Conservation (phyloP, 192 early-diverging fungal species). For the Chytriomyces sp. region DNA sequence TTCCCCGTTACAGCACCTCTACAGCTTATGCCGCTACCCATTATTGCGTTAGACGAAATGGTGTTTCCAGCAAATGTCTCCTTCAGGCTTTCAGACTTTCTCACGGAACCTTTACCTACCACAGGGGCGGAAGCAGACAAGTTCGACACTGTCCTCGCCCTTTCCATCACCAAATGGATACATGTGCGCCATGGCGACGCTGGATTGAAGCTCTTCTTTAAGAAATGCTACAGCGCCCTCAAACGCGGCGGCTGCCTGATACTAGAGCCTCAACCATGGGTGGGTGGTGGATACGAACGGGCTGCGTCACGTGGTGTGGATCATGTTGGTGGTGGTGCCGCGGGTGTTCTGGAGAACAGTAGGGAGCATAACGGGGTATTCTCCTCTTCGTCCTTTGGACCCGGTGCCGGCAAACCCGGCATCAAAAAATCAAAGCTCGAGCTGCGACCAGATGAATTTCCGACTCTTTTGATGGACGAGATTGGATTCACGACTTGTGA, state of each 20-base stretch:
- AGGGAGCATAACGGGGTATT: no score
- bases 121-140: conserved; percentile 30
- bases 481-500: conserved; percentile 37
- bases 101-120: conserved; percentile 42
- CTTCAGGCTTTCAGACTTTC: conserved; percentile 65
- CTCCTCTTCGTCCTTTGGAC: background rate
- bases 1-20: conserved; percentile 54
- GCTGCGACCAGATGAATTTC: conserved; percentile 38
- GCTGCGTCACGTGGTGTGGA: background rate
- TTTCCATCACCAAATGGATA: conserved; percentile 82
- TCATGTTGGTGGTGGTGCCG: background rate
- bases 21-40: conserved; percentile 44
- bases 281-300: conserved; percentile 51
- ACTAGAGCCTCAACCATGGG: conserved; percentile 70
- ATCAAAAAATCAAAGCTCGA: conserved; percentile 9
- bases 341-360: background rate
- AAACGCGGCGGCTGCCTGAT: conserved; percentile 64
- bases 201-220: conserved; percentile 68
- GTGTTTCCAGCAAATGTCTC: conserved; percentile 65
- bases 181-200: conserved; percentile 74
- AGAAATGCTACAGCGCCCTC: conserved; percentile 60
- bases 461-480: conserved; percentile 27
- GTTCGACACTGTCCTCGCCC: conserved; percentile 68
- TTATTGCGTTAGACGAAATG: conserved; percentile 4
- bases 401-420: background rate